Conservation (phyloP, 441 rosid genomes). For the Erodium texanum region DNA sequence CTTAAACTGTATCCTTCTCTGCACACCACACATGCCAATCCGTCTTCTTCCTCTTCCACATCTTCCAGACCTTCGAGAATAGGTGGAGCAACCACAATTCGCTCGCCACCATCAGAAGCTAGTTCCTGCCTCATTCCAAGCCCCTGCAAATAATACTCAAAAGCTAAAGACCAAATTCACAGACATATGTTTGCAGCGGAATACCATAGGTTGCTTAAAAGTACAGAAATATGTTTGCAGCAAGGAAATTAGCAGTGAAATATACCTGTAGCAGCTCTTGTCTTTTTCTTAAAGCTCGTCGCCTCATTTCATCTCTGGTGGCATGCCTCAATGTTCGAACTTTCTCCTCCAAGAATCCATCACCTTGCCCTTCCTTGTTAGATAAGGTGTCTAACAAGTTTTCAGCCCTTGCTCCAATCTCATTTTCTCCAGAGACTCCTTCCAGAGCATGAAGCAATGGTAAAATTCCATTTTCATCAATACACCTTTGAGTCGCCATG, state of each 20-base stretch:
- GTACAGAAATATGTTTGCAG: constrained; percentile 7
- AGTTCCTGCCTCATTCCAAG: constrained; percentile 90
- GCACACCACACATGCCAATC: constrained; percentile 99
- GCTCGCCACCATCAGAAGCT: constrained; percentile 89
- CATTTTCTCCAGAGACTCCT: constrained; percentile 95
- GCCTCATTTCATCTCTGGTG: constrained; percentile 94
- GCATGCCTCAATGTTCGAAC: constrained; percentile 74
- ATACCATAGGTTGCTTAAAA: background rate
- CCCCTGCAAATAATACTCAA: constrained; percentile 35
- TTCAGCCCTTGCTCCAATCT: constrained; percentile 98
- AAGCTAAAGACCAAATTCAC: background rate
- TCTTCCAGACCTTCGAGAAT: constrained; percentile 94
- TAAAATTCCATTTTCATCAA: constrained; percentile 81
- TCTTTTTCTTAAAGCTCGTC: constrained; percentile 82
- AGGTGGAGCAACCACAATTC: constrained; percentile 80
- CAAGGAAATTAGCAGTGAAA: constrained; percentile 3
- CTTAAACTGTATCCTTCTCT: constrained; percentile 98
- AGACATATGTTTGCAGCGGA: background rate
- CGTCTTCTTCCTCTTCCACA: constrained; percentile 98
- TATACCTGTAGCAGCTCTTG: constrained; percentile 84
- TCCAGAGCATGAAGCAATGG: constrained; percentile 96
- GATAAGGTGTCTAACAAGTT: constrained; percentile 93
- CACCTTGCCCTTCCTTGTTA: constrained; percentile 87
- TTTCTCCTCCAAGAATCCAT: constrained; percentile 88
- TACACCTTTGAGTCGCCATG: constrained; percentile 77